These are phyloP conservation scores for Penicillium odoratum DNA, from an alignment of 495 filamentous ascomycete species.

Conservation along the genomic window DNA sequence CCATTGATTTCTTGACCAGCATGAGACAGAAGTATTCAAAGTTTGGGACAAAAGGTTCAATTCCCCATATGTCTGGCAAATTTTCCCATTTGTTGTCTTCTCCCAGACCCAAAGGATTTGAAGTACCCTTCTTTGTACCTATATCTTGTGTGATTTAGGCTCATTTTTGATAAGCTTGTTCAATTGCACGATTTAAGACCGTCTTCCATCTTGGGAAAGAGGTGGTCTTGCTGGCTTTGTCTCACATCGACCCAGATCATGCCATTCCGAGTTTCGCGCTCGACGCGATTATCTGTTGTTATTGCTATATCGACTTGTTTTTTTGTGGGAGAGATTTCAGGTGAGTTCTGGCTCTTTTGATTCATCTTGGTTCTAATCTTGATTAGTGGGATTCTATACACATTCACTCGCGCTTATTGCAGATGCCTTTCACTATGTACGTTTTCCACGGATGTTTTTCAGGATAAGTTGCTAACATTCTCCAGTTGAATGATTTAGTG, in stretches of 20 bases:
- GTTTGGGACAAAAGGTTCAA: slow-evolving; percentile 1
- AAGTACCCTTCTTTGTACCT: background rate
- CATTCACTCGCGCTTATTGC: slow-evolving; percentile 85
- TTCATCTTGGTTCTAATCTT: slow-evolving; percentile 11
- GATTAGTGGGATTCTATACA: slow-evolving; percentile 70
- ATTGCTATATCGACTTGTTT: slow-evolving; percentile 53
- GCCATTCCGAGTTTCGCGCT: slow-evolving; percentile 34
- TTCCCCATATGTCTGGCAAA: background rate
- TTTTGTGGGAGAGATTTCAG: slow-evolving; percentile 51
- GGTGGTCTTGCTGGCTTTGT: background rate
- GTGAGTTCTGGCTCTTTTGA: slow-evolving; percentile 24
- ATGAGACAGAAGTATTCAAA: slow-evolving; percentile 14
- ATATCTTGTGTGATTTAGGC: too few species aligned
- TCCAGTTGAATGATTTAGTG: slow-evolving; percentile 83
- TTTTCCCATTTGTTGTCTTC: background rate
- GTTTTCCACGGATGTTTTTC: slow-evolving; percentile 14
- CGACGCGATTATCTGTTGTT: slow-evolving; percentile 42
- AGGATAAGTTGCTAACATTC: background rate
- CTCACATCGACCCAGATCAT: slow-evolving; percentile 13
- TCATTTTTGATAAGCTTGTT: background rate
- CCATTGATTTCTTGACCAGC: slow-evolving; percentile 15
- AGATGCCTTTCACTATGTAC: slow-evolving; percentile 92
- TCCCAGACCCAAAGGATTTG: background rate
- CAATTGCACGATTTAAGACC: background rate
- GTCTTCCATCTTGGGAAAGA: background rate